Conservation (phyloP, 352 stramenopile genomes). For the Globisporangium okanoganense region DNA sequence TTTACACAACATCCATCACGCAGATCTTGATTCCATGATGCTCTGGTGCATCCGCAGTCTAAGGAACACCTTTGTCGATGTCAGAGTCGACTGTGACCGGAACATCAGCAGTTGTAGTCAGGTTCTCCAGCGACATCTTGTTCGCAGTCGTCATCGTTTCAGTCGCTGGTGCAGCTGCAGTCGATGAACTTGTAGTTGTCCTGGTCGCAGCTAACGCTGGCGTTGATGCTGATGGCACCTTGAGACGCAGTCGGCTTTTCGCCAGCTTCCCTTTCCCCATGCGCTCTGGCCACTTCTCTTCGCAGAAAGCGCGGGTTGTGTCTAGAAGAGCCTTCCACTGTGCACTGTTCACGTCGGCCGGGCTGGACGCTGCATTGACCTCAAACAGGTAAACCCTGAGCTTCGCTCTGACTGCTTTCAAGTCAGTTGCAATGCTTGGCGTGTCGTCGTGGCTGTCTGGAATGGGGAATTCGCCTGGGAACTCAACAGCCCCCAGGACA, state of each 20-base stretch:
- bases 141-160: neutral
- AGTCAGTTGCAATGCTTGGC: constrained; percentile 21
- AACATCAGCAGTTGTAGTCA: neutral
- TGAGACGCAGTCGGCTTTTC: constrained; percentile 29
- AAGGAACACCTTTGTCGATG: neutral
- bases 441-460: constrained; percentile 15
- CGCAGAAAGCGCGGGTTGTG: constrained; percentile 43
- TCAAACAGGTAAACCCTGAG: constrained; percentile 26
- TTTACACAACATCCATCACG: too few species aligned
- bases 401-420: constrained; percentile 12
- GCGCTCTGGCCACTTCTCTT: constrained; percentile 64
- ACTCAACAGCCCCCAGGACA: constrained; percentile 21
- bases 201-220: neutral
- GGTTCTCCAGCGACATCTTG: constrained; percentile 1
- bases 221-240: constrained; percentile 2
- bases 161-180: neutral
- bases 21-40: too few species aligned
- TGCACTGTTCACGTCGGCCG: neutral
- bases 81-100: neutral
- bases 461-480: constrained; percentile 21
- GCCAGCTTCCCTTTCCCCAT: constrained; percentile 34
- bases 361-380: neutral
- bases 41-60: neutral
- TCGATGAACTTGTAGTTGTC: neutral
- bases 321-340: constrained; percentile 37